Percentiles rank a stretch among this genome's conserved stretches.
Evolutionary conservation across 768 basidiomycete species (phyloP).

Genomic region (Podaxis pistillaris): DNA sequence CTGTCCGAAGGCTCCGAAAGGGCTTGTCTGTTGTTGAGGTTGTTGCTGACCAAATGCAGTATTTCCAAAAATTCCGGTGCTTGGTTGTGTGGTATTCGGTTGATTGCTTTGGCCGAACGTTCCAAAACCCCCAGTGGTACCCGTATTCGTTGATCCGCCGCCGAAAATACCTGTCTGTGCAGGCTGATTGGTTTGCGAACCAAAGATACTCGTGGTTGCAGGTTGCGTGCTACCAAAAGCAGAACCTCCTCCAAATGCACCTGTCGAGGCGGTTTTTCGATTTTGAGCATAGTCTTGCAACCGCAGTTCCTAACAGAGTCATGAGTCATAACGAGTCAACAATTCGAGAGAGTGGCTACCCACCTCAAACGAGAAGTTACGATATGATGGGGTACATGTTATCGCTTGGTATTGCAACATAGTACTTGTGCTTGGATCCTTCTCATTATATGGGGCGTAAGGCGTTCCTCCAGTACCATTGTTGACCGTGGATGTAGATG

Average conservation of each 20-base stretch:
- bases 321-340: constrained; percentile 14
- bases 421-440: constrained; percentile 50
- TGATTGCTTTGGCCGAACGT: constrained; percentile 18
- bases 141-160: constrained; percentile 30
- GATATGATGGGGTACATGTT: constrained; percentile 75
- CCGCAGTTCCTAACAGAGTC: constrained; percentile 58
- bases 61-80: constrained; percentile 38
- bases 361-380: constrained; percentile 77
- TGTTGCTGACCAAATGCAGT: constrained; percentile 21
- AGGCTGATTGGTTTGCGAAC: constrained; percentile 43
- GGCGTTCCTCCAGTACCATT: constrained; percentile 70
- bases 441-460: constrained; percentile 59
- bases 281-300: constrained; percentile 74
- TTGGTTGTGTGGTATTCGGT: constrained; percentile 17
- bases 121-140: constrained; percentile 38
- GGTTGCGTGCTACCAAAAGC: constrained; percentile 47
- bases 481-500: not conserved
- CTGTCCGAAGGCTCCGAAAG: constrained; percentile 57
- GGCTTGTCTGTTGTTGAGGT: constrained; percentile 30
- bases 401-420: constrained; percentile 77
- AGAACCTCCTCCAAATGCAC: constrained; percentile 54
- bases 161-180: constrained; percentile 33
- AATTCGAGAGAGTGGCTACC: constrained; percentile 18
- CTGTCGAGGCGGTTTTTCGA: constrained; percentile 57
- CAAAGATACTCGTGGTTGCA: constrained; percentile 43